A percentile compares a stretch with the other conserved stretches of the same genome.
These are phyloP conservation scores for Amesomyces nigricolor DNA, from an alignment of 2,329 filamentous ascomycete genomes.

Conservation along the genomic window DNA sequence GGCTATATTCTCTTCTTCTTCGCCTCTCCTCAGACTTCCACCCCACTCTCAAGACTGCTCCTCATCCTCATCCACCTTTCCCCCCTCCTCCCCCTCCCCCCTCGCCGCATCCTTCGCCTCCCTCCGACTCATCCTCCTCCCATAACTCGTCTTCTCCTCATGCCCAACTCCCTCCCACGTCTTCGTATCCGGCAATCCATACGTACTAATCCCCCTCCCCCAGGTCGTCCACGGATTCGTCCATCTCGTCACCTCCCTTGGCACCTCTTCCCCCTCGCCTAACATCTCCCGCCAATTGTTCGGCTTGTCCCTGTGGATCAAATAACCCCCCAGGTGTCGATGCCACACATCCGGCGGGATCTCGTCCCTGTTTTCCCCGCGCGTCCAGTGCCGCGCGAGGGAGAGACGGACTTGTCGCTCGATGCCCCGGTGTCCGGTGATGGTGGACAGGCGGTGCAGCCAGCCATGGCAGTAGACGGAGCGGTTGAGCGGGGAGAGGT, in stretches of 20 bases:
- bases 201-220: slow-evolving; percentile 26
- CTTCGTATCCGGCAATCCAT: slow-evolving; percentile 27
- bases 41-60: slow-evolving; percentile 15
- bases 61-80: neutral
- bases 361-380: slow-evolving; percentile 13
- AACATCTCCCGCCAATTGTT: slow-evolving; percentile 25
- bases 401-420: slow-evolving; percentile 56
- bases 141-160: slow-evolving; percentile 23
- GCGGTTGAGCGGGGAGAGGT: slow-evolving; percentile 45
- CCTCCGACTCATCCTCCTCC: slow-evolving; percentile 16
- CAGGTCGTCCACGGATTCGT: slow-evolving; percentile 27
- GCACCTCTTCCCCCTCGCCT: slow-evolving; percentile 15
- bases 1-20: neutral
- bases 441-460: slow-evolving; percentile 55
- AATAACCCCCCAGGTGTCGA: slow-evolving; percentile 24
- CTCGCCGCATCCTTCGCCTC: slow-evolving; percentile 4
- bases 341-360: slow-evolving; percentile 25
- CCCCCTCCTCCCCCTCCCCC: neutral
- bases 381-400: slow-evolving; percentile 23
- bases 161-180: slow-evolving; percentile 28
- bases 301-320: slow-evolving; percentile 27
- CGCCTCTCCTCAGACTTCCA: neutral
- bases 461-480: slow-evolving; percentile 71
- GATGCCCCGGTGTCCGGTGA: slow-evolving; percentile 66
- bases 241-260: slow-evolving; percentile 22